Conservation (phyloP, 1,284 basidiomycete genomes). For the Malassezia obtusa region DNA sequence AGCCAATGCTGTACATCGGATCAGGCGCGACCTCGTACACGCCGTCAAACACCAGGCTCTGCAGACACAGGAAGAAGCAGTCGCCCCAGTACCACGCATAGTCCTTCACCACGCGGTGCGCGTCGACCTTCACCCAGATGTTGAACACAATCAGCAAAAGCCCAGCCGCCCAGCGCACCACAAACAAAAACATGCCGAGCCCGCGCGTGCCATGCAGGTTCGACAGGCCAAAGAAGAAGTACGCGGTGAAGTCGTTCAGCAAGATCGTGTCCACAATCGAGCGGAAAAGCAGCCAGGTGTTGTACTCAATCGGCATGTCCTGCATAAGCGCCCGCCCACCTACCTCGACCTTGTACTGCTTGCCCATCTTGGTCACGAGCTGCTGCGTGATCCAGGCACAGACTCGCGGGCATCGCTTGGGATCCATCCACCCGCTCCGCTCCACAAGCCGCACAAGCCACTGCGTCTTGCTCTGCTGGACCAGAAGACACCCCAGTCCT, state of each 20-base stretch:
- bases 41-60: slow-evolving; percentile 85
- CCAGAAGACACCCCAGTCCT: slow-evolving; percentile 84
- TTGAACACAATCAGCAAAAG: slow-evolving; percentile 82
- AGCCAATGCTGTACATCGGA: slow-evolving; percentile 81
- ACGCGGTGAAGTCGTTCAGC: slow-evolving; percentile 78
- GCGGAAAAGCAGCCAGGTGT: slow-evolving; percentile 75
- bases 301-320: slow-evolving; percentile 36
- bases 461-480: slow-evolving; percentile 81
- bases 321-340: neutral
- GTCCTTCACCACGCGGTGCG: slow-evolving; percentile 84
- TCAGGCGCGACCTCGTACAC: slow-evolving; percentile 85
- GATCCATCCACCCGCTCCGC: slow-evolving; percentile 76
- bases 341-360: slow-evolving; percentile 51
- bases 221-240: slow-evolving; percentile 73
- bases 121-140: slow-evolving; percentile 96
- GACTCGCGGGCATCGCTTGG: slow-evolving; percentile 57
- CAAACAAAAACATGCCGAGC: slow-evolving; percentile 64
- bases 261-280: slow-evolving; percentile 89
- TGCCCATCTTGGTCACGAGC: slow-evolving; percentile 83
- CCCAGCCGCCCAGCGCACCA: slow-evolving; percentile 78
- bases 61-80: slow-evolving; percentile 69
- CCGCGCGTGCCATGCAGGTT: slow-evolving; percentile 67
- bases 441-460: slow-evolving; percentile 81
- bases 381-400: slow-evolving; percentile 76
- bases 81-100: slow-evolving; percentile 88